phyloP scores from a whole-genome alignment of 345 rosid species.

The Conringia planisiliqua region DNA sequence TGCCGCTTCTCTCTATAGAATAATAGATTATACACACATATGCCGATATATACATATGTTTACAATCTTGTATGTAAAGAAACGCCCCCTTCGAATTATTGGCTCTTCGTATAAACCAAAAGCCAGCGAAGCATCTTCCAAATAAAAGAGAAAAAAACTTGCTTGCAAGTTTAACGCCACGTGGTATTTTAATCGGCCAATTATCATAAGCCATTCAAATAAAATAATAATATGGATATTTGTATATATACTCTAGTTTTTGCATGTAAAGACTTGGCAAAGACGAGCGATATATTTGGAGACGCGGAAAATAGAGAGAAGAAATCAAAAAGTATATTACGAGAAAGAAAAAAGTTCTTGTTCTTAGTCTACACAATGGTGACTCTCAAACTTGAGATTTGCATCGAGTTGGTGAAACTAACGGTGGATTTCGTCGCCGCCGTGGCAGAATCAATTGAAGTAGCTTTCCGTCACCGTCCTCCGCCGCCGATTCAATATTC shows the following conservation, averaged over 20 bases:
- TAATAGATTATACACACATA: too few species aligned
- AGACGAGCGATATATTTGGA: conserved; percentile 2
- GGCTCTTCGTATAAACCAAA: conserved; percentile 29
- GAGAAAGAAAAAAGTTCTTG: neutral
- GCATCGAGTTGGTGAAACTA: conserved; percentile 31
- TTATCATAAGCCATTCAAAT: neutral
- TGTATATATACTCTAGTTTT: conserved; percentile 21
- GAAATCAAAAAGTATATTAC: neutral
- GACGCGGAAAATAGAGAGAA: conserved; percentile 33
- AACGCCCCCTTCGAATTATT: conserved; percentile 19
- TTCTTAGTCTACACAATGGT: conserved; percentile 20
- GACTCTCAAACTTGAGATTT: conserved; percentile 33
- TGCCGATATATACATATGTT: too few species aligned
- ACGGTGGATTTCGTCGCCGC: conserved; percentile 32
- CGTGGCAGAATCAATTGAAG: conserved; percentile 33
- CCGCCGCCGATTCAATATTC: conserved; percentile 16
- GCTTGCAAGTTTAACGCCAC: conserved; percentile 28
- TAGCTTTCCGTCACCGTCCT: conserved; percentile 32
- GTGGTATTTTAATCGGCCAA: conserved; percentile 10
- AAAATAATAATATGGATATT: conserved; percentile 11
- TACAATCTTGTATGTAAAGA: neutral
- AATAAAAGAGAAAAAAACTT: neutral
- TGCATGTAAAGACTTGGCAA: conserved; percentile 27
- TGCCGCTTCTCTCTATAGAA: too few species aligned
- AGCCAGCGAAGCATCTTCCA: conserved; percentile 23